These are phyloP conservation scores for Microdochium paspali DNA, from an alignment of 2,329 filamentous ascomycete species.

Conservation along the genomic window DNA sequence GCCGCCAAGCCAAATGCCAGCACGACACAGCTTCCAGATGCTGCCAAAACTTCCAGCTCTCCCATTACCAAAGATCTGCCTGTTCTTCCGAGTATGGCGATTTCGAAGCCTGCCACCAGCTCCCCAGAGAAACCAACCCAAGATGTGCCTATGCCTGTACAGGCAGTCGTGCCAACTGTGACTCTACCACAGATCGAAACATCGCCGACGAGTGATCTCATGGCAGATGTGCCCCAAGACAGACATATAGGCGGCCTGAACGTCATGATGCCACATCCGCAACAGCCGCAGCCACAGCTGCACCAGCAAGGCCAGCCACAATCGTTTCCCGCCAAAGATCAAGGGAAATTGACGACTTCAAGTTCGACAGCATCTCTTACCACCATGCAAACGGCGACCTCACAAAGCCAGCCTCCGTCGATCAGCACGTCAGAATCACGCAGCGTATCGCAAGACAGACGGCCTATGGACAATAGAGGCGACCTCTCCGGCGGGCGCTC, in stretches of 20 bases:
- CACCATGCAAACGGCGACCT: neutral
- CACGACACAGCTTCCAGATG: neutral
- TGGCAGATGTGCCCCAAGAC: neutral
- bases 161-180: neutral
- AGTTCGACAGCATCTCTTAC: neutral
- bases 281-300: neutral
- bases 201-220: neutral
- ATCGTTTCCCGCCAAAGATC: too few relatives aligned
- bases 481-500: neutral
- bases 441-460: neutral
- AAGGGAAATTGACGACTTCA: neutral
- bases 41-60: neutral
- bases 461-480: neutral
- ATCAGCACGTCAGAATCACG: neutral
- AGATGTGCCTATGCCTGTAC: neutral
- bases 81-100: neutral
- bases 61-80: neutral
- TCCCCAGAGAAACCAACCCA: neutral
- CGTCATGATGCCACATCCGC: neutral
- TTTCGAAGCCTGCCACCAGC: neutral
- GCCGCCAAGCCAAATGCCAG: neutral
- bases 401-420: neutral
- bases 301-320: too few relatives aligned
- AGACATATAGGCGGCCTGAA: neutral
- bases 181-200: neutral